A percentile compares a stretch with the other conserved stretches of the same genome.
These are phyloP conservation scores for Tetrahymena malaccensis DNA, from an alignment of 73 alveolate species.

Conservation along the genomic window DNA sequence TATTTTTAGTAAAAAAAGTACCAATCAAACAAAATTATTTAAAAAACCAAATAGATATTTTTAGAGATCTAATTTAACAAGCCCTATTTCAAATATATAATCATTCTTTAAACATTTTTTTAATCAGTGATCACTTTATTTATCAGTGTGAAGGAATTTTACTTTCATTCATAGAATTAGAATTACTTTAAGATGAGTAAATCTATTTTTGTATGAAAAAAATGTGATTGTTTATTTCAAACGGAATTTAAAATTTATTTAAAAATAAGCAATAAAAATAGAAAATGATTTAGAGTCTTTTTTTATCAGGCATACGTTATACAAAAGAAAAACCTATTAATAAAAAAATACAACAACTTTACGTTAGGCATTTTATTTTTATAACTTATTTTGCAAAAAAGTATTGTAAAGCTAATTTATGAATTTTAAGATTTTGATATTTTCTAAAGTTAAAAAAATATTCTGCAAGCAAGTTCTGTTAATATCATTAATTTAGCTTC, in stretches of 20 bases:
- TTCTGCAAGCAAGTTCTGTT: neutral
- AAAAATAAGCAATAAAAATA: too few species aligned
- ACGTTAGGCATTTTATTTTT: neutral
- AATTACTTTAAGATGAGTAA: too few species aligned
- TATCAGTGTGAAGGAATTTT: neutral
- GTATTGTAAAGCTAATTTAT: too few species aligned
- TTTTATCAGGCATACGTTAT: neutral
- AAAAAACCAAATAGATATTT: neutral
- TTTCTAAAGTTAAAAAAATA: too few species aligned
- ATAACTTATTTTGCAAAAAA: neutral
- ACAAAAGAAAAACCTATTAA: too few species aligned
- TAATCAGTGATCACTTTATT: too few species aligned
- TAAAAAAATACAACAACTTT: too few species aligned
- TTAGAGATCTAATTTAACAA: neutral
- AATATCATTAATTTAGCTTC: neutral
- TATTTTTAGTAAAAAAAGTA: neutral
- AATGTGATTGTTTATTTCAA: too few species aligned
- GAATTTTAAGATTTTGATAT: neutral
- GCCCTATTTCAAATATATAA: neutral
- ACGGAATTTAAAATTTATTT: too few species aligned
- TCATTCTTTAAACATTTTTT: neutral
- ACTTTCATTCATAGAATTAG: too few species aligned
- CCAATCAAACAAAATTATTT: too few species aligned
- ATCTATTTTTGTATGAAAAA: too few species aligned
- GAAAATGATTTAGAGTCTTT: neutral